Percentiles rank a stretch among this genome's conserved stretches.
These are phyloP conservation scores for Epichloe aotearoae DNA, from an alignment of 2,329 filamentous ascomycete genomes.

Conservation along the genomic window DNA sequence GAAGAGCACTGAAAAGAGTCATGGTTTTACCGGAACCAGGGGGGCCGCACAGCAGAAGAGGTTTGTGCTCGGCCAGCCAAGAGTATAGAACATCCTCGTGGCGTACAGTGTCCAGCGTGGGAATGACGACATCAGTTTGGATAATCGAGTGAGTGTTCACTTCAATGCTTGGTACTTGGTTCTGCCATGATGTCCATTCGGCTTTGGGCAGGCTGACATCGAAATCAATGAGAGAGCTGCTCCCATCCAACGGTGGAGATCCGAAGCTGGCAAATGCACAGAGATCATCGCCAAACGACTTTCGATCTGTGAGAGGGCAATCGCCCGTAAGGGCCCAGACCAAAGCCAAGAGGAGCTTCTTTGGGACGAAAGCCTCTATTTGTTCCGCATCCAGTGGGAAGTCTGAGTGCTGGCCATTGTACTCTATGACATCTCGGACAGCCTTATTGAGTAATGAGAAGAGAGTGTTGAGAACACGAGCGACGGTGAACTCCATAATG, in stretches of 20 bases:
- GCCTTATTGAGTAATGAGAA: constrained; percentile 95
- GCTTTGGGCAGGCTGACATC: constrained; percentile 77
- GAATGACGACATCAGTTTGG: constrained; percentile 96
- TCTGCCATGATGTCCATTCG: constrained; percentile 90
- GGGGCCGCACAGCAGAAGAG: constrained; percentile 86
- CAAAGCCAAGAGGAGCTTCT: constrained; percentile 83
- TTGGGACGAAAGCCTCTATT: constrained; percentile 76
- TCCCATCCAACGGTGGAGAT: constrained; percentile 63
- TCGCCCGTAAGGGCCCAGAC: constrained; percentile 96
- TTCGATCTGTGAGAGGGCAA: constrained; percentile 77
- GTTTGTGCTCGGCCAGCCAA: constrained; percentile 98
- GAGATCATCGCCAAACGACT: constrained; percentile 76
- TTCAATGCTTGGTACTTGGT: constrained; percentile 84
- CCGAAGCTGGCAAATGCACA: constrained; percentile 75
- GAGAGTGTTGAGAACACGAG: constrained; percentile 79
- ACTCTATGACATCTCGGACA: constrained; percentile 84
- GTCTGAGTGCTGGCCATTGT: constrained; percentile 87
- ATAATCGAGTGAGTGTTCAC: constrained; percentile 97
- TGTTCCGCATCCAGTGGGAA: constrained; percentile 87
- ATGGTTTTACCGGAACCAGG: constrained; percentile 99
- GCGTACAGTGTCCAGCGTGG: constrained; percentile 89
- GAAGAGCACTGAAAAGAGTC: constrained; percentile 94
- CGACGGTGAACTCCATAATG: constrained; percentile 96
- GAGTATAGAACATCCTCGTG: constrained; percentile 99
- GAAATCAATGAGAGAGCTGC: constrained; percentile 85